These are phyloP conservation scores for Thecaphora thlaspeos DNA, from an alignment of 1,284 basidiomycete genomes.

Conservation along the genomic window DNA sequence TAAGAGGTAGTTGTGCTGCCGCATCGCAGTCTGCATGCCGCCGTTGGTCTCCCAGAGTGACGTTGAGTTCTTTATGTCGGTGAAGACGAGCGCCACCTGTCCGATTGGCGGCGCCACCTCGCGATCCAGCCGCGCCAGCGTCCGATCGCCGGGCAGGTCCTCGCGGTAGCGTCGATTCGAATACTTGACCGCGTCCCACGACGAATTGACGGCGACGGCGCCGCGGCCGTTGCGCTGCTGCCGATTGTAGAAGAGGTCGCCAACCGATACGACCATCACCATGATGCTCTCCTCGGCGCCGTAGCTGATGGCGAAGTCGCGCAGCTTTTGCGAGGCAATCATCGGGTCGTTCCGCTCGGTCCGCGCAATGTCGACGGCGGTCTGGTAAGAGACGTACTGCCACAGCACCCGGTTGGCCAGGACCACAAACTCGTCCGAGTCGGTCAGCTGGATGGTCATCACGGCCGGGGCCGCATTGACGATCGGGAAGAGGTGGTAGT, in stretches of 20 bases:
- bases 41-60: constrained; percentile 95
- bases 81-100: constrained; percentile 91
- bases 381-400: constrained; percentile 92
- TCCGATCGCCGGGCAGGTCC: constrained; percentile 52
- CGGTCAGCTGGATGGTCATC: constrained; percentile 69
- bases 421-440: constrained; percentile 94
- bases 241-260: constrained; percentile 70
- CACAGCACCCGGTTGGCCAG: constrained; percentile 89
- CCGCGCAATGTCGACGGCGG: constrained; percentile 93
- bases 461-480: constrained; percentile 87
- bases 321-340: constrained; percentile 93
- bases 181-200: constrained; percentile 44
- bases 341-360: constrained; percentile 81
- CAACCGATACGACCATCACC: constrained; percentile 94
- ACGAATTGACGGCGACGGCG: constrained; percentile 65
- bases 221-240: constrained; percentile 54
- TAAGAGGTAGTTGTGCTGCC: constrained; percentile 83
- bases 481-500: constrained; percentile 85
- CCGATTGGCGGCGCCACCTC: constrained; percentile 87
- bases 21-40: constrained; percentile 93
- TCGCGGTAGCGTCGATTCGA: constrained; percentile 33
- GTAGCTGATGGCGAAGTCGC: constrained; percentile 95
- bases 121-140: constrained; percentile 67
- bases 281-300: constrained; percentile 90
- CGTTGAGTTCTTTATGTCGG: constrained; percentile 96